Percentiles rank a stretch among this genome's conserved stretches.
These are phyloP conservation scores for Apium graveolens DNA, from an alignment of 129 eudicot species.

Conservation along the genomic window DNA sequence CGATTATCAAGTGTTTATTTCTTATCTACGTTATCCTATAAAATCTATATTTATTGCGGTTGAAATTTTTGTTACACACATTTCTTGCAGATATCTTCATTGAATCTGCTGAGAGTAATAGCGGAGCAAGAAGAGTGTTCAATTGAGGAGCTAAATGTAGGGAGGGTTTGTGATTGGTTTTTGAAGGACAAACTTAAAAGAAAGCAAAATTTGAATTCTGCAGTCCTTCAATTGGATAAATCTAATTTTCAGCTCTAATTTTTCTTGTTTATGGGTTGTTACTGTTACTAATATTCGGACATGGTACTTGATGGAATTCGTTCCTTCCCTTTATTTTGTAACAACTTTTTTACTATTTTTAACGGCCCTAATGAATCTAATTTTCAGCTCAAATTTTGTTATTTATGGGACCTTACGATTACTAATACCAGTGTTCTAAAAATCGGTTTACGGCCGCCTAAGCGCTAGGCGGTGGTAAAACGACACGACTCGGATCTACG, in stretches of 20 bases:
- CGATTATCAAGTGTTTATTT: background rate
- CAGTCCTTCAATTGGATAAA: conserved; percentile 82
- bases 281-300: too few relatives aligned
- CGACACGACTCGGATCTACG: too few relatives aligned
- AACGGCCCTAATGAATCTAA: too few relatives aligned
- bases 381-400: too few relatives aligned
- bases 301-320: too few relatives aligned
- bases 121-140: conserved; percentile 78
- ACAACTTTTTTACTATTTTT: too few relatives aligned
- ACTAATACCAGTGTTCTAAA: too few relatives aligned
- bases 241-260: conserved; percentile 34
- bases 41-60: too few relatives aligned
- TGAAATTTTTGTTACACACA: background rate
- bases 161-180: conserved; percentile 87
- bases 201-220: conserved; percentile 67
- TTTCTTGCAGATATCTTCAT: conserved; percentile 59
- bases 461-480: too few relatives aligned
- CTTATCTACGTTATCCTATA: background rate
- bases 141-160: conserved; percentile 88
- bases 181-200: conserved; percentile 78
- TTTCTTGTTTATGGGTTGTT: background rate
- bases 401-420: too few relatives aligned
- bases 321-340: too few relatives aligned
- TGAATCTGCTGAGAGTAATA: conserved; percentile 71
- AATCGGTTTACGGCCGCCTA: too few relatives aligned